Percentiles rank a stretch among this genome's conserved stretches.
Evolutionary conservation across 495 filamentous ascomycete genomes (phyloP).

Genomic region (Tetracladium setigerum): DNA sequence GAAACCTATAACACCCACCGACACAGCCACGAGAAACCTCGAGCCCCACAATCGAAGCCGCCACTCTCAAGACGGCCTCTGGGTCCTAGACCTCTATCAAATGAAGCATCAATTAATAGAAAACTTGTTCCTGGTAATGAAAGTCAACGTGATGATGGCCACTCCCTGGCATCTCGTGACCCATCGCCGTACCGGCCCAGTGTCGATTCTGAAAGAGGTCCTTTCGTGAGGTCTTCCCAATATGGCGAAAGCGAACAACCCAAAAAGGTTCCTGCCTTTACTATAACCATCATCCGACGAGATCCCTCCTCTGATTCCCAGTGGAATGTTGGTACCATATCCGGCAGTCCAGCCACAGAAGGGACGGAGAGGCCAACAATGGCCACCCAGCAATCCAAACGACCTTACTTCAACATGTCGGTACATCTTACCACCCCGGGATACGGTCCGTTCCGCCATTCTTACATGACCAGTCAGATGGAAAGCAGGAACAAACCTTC

Average conservation of each 20-base stretch:
- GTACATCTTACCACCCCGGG: constrained; percentile 28
- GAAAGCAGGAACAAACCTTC: background rate
- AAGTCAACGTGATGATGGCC: background rate
- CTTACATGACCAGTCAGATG: background rate
- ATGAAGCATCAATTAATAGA: background rate
- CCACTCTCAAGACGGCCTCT: constrained; percentile 10
- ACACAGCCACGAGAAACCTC: background rate
- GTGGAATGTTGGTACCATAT: constrained; percentile 81
- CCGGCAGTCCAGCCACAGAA: constrained; percentile 27
- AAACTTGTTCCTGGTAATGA: constrained; percentile 11
- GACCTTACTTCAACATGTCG: constrained; percentile 25
- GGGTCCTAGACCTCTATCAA: constrained; percentile 15
- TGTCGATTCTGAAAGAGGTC: too few species aligned
- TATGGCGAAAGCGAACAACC: background rate
- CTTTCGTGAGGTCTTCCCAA: too few species aligned
- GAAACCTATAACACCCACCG: constrained; percentile 4
- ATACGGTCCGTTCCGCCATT: constrained; percentile 14
- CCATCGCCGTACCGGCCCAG: too few species aligned
- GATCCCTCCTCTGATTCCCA: constrained; percentile 73
- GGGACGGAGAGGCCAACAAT: background rate
- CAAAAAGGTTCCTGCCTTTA: constrained; percentile 26
- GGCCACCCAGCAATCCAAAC: constrained; percentile 2
- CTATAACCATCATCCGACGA: constrained; percentile 83
- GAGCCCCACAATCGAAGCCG: background rate
- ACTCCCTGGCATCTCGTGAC: too few species aligned